phyloP scores from a whole-genome alignment of 192 early-diverging fungal species.

The Hyaloraphidium curvatum region DNA sequence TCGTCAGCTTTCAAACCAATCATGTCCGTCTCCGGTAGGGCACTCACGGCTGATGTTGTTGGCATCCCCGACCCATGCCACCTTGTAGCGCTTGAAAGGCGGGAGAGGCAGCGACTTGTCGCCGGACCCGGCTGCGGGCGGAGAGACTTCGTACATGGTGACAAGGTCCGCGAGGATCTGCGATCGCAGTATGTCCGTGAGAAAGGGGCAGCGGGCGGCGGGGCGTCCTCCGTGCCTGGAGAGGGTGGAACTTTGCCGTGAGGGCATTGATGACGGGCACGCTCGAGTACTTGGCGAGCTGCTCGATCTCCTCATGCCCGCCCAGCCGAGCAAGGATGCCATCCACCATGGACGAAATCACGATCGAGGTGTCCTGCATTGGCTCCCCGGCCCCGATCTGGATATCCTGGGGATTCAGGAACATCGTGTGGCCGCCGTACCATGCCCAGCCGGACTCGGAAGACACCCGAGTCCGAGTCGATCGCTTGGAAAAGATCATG shows the following conservation, averaged over 20 bases:
- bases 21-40: too few species aligned
- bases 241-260: slow-evolving; percentile 85
- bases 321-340: slow-evolving; percentile 87
- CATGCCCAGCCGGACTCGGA: slow-evolving; percentile 79
- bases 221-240: too few species aligned
- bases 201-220: too few species aligned
- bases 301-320: slow-evolving; percentile 69
- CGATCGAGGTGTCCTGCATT: slow-evolving; percentile 66
- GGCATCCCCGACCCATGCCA: slow-evolving; percentile 99
- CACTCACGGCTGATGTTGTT: slow-evolving; percentile 94
- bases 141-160: slow-evolving; percentile 69
- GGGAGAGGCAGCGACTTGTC: slow-evolving; percentile 20
- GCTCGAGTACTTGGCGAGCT: slow-evolving; percentile 59
- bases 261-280: slow-evolving; percentile 95
- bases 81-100: slow-evolving; percentile 38
- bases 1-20: too few species aligned
- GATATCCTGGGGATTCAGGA: slow-evolving; percentile 85
- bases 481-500: slow-evolving; percentile 86
- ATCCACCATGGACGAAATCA: slow-evolving; percentile 91
- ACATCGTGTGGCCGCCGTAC: slow-evolving; percentile 89
- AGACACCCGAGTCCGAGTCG: slow-evolving; percentile 88
- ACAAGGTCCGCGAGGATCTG: slow-evolving; percentile 92
- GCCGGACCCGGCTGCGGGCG: background rate
- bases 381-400: slow-evolving; percentile 93
- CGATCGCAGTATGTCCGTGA: too few species aligned